Evolutionary conservation across 179 eudicot species (phyloP).

Genomic region (Amaranthus tricolor): DNA sequence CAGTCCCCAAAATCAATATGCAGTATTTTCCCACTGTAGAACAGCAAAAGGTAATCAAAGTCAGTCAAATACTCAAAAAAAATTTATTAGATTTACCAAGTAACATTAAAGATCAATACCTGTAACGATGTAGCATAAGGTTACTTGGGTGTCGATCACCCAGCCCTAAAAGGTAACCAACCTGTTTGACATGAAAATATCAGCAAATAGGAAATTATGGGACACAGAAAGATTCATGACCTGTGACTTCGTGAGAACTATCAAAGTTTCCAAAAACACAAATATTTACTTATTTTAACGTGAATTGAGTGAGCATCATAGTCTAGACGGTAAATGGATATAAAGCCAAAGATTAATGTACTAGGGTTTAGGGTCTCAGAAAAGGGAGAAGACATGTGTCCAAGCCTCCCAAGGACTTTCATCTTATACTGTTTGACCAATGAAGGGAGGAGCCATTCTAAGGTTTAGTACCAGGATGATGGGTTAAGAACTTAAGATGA

Average conservation of each 20-base stretch:
- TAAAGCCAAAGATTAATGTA: background rate
- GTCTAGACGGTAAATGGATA: background rate
- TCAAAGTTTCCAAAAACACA: background rate
- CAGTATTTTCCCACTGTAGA: conserved; percentile 87
- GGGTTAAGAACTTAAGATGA: background rate
- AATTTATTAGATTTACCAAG: background rate
- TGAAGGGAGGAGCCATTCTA: background rate
- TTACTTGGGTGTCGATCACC: conserved; percentile 99
- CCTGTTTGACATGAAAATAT: conserved; percentile 45
- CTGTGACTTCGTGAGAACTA: background rate
- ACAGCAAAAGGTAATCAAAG: conserved; percentile 15
- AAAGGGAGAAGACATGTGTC: background rate
- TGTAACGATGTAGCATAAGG: conserved; percentile 94
- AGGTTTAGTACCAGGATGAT: background rate
- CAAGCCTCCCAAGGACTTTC: background rate
- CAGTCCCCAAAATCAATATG: conserved; percentile 99
- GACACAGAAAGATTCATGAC: background rate
- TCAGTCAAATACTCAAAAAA: background rate
- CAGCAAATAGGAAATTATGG: background rate
- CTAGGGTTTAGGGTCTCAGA: background rate
- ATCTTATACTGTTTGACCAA: background rate
- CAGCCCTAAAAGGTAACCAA: conserved; percentile 98
- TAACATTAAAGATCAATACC: conserved; percentile 44
- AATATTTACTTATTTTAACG: background rate
- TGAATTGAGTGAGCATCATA: background rate